Base-by-base conservation (phyloP, 768 basidiomycete genomes). In the Russula brevipes region DNA sequence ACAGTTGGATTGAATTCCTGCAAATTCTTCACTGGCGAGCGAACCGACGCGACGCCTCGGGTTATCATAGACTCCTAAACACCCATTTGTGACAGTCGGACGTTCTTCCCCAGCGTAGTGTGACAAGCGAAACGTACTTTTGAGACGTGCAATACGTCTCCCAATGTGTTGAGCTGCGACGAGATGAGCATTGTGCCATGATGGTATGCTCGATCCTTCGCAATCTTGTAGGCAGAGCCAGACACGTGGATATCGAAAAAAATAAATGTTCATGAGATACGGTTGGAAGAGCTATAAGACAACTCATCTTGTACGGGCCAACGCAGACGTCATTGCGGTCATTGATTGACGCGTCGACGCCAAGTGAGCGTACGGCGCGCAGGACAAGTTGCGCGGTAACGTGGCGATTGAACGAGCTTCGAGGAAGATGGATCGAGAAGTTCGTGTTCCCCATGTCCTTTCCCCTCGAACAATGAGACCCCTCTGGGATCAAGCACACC, bases 121-220 rank as follows among this genome's bases (percentile, higher is more conserved):
- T 10, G 44, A 61, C 3, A 33, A 50, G 7, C 9, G 6, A 17
- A 24, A 66, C 78, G 58, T 63, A 89, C 91, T 77, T 89, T 88
- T 58, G 81, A 76, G 0, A 81, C 78, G 12, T 78, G 83, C 54
- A 98, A 77, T 10, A 93, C 74, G 64, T 88, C 83, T 0, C 91
- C 88, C 8, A 99, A 76, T 6, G 82, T 80, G 39, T 81, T 78
- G 35, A 98, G 80, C 51, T 80, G 76, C 3, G 94, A 93, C 8
- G 91, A 87, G 24, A 98, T 89, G 33, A 99, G 83, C 97, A 99
- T 99, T 16, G 97, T 99, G 0, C 97, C 97, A 69, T 99, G 97
- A 69, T 98, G 96, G 75, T 98, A 98, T 7, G 94, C 94, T 35
- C 97, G 81, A 57, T 85, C 84, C 68, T 85, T 89, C 49, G 89